These are phyloP conservation scores for Xylaria palmicola DNA, from an alignment of 495 filamentous ascomycete genomes.

Conservation along the genomic window DNA sequence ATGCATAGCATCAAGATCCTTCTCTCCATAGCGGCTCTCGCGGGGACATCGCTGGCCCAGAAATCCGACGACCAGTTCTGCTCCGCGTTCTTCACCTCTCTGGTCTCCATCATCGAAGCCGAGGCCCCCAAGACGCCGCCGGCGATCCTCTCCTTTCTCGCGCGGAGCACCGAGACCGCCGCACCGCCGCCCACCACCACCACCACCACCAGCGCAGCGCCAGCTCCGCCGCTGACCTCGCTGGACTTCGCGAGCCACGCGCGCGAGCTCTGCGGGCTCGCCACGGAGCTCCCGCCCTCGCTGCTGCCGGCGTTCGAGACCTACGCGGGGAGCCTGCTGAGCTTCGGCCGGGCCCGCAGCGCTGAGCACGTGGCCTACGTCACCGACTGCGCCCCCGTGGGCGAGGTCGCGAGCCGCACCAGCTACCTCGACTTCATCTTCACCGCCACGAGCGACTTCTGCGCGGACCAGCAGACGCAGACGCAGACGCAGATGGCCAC, in stretches of 20 bases:
- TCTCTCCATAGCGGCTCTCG: conserved; percentile 1
- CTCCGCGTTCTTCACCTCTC: not conserved
- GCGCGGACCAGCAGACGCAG: not conserved
- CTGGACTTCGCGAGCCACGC: not conserved
- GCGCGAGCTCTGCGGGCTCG: not conserved
- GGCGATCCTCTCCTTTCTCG: conserved; percentile 2
- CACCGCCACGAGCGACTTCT: not conserved
- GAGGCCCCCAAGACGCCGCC: not conserved
- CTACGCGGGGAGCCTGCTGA: not conserved
- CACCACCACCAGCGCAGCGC: not conserved
- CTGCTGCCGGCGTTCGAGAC: not conserved
- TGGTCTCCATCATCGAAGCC: not conserved
- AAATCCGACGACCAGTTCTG: not conserved
- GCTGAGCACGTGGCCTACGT: not conserved
- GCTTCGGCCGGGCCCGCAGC: not conserved
- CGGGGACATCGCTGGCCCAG: conserved; percentile 3
- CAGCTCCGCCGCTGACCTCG: not conserved
- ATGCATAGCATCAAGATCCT: not conserved
- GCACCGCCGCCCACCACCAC: not conserved
- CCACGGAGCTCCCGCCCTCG: not conserved
- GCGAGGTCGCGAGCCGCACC: not conserved
- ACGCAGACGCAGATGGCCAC: not conserved
- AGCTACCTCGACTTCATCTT: not conserved
- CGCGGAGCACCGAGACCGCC: not conserved
- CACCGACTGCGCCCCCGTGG: not conserved